Evolutionary conservation across 164 flowering plant species (phyloP), one percentile per base, ranked within the genome.

Genomic region (Kingdonia uniflora): DNA sequence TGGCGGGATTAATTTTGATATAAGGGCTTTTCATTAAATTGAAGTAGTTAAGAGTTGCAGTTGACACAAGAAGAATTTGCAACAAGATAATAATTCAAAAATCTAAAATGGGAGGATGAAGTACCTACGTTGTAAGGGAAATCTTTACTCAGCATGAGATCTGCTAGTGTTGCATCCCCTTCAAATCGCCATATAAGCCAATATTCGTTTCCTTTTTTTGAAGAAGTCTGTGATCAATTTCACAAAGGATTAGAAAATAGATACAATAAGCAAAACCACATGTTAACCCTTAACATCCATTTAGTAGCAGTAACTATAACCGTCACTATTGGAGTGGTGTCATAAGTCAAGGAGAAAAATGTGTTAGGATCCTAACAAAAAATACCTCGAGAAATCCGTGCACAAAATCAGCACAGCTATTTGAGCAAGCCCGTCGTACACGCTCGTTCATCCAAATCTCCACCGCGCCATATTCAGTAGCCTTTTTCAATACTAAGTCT

Each of bases 381-480:
- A 75, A 62, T 62, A 92, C 97, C 97, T 92, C 97, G 47, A 74
- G 87, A 74, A 88, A 92, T 35, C 97, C 99, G 25, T 88, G 81
- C 29, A 88, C 43, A 69, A 88, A 92, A 71, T 88, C 96, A 21
- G 99, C 99, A 73, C 99, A 92, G 59, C 99, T 86, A 58, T 58
- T 88, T 25, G 87, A 72, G 66, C 97, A 92, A 63, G 99, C 99
- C 71, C 99, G 70, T 49, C 99, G 71, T 2, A 76, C 95, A 43
- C 96, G 84, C 74, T 92, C 99, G 53, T 92, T 92, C 99, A 92
- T 92, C 99, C 99, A 92, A 71, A 92, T 88, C 74, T 92, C 99
- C 33, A 92, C 99, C 19, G 99, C 99, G 35, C 99, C 97, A 76
- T 84, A 92, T 61, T 92, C 99, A 23, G 89, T 84, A 17, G 97